phyloP scores from a whole-genome alignment of 768 basidiomycete species.

The Serendipita vermifera region DNA sequence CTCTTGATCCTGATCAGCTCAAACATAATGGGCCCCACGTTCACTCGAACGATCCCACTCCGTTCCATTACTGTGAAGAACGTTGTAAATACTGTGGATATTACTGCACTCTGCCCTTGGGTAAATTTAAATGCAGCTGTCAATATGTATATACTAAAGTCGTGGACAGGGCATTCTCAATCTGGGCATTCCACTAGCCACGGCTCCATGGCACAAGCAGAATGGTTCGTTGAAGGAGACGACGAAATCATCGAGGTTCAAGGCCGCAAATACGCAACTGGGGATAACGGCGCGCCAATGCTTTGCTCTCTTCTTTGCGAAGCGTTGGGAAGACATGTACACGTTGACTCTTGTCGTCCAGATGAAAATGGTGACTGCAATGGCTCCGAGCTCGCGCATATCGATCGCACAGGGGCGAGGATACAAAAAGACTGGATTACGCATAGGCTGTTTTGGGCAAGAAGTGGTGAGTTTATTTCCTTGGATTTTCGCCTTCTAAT shows the following conservation, averaged over 20 bases:
- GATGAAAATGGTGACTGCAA: constrained; percentile 27
- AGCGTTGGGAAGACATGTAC: constrained; percentile 44
- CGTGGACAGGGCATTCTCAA: constrained; percentile 39
- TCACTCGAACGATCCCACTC: constrained; percentile 33
- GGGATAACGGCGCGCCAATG: constrained; percentile 40
- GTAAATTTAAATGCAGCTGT: too few species aligned
- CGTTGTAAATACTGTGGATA: constrained; percentile 45
- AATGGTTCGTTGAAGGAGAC: constrained; percentile 44
- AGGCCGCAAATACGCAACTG: constrained; percentile 33
- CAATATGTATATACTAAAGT: too few species aligned
- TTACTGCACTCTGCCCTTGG: constrained; percentile 42
- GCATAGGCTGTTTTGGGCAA: constrained; percentile 43
- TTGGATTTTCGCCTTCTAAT: background rate
- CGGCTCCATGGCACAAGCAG: constrained; percentile 47
- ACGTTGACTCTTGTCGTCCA: constrained; percentile 44
- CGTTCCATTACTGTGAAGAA: constrained; percentile 43
- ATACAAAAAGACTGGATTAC: constrained; percentile 42
- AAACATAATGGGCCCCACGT: constrained; percentile 37
- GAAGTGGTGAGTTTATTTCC: constrained; percentile 33
- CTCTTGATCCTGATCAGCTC: constrained; percentile 32
- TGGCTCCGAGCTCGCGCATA: constrained; percentile 36
- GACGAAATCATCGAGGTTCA: constrained; percentile 38
- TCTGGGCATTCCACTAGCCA: constrained; percentile 50
- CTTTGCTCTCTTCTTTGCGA: constrained; percentile 48
- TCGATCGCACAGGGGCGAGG: constrained; percentile 16